Percentiles rank a stretch among this genome's conserved stretches.
Conservation (phyloP, 108 stramenopile genomes). For the Pinguiococcus pyrenoidosus region DNA sequence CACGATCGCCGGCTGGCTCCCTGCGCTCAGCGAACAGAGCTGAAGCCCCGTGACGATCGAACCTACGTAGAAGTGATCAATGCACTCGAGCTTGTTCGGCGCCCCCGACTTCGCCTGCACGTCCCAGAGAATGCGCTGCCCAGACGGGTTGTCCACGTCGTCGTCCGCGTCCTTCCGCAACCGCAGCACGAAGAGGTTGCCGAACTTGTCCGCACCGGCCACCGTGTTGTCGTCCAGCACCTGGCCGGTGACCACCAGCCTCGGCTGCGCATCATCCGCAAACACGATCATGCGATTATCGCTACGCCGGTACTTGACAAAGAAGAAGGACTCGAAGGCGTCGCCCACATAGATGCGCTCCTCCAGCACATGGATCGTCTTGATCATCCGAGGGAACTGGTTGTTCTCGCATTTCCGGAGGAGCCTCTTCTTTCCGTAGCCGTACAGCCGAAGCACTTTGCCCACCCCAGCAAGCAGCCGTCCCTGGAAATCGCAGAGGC, state of each 20-base stretch:
- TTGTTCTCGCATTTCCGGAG: slow-evolving; percentile 85
- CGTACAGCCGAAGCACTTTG: slow-evolving; percentile 60
- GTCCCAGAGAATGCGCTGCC: slow-evolving; percentile 37
- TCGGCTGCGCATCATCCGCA: slow-evolving; percentile 71
- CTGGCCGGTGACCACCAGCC: slow-evolving; percentile 66
- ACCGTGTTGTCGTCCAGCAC: slow-evolving; percentile 90
- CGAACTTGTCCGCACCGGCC: slow-evolving; percentile 90
- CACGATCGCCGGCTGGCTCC: slow-evolving; percentile 70
- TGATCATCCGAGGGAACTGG: slow-evolving; percentile 67
- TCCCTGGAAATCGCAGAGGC: slow-evolving; percentile 75
- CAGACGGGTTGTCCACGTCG: slow-evolving; percentile 36
- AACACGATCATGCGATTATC: slow-evolving; percentile 67
- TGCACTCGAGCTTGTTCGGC: slow-evolving; percentile 66
- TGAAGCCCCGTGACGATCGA: slow-evolving; percentile 83
- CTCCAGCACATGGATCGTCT: slow-evolving; percentile 62
- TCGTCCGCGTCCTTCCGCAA: slow-evolving; percentile 26
- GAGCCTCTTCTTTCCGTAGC: slow-evolving; percentile 91
- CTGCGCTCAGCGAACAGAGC: slow-evolving; percentile 69
- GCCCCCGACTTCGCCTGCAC: slow-evolving; percentile 27
- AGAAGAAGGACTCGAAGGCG: slow-evolving; percentile 68
- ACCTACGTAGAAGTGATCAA: slow-evolving; percentile 72
- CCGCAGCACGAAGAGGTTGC: slow-evolving; percentile 80
- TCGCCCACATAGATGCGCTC: slow-evolving; percentile 75
- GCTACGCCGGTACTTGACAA: slow-evolving; percentile 71
- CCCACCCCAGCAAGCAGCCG: slow-evolving; percentile 85